These are phyloP conservation scores for Talaromyces marneffei DNA, from an alignment of 2,329 filamentous ascomycete species.

Conservation along the genomic window DNA sequence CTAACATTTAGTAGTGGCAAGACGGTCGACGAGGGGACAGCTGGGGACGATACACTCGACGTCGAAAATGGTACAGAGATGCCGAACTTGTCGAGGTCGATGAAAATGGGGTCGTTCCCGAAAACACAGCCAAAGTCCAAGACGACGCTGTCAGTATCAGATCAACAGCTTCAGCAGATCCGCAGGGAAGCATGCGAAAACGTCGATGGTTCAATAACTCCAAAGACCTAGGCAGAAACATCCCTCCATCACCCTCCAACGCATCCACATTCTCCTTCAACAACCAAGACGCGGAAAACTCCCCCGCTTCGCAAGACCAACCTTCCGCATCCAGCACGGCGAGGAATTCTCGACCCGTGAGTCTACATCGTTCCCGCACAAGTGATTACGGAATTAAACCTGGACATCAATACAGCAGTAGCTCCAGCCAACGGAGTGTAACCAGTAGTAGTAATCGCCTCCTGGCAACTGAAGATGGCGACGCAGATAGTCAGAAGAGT, in stretches of 20 bases:
- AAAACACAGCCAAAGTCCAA: slow-evolving; percentile 25
- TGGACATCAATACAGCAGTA: slow-evolving; percentile 20
- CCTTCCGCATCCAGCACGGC: slow-evolving; percentile 12
- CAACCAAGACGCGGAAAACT: slow-evolving; percentile 10
- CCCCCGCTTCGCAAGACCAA: neutral
- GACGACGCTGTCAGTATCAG: slow-evolving; percentile 21
- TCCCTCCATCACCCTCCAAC: slow-evolving; percentile 18
- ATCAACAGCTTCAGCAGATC: slow-evolving; percentile 19
- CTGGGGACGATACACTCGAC: slow-evolving; percentile 89
- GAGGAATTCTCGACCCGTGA: slow-evolving; percentile 27
- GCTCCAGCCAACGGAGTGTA: slow-evolving; percentile 16
- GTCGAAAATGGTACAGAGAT: slow-evolving; percentile 93
- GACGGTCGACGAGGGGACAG: slow-evolving; percentile 82
- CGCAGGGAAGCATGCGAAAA: slow-evolving; percentile 23
- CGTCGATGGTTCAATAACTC: slow-evolving; percentile 36
- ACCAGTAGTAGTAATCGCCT: slow-evolving; percentile 10
- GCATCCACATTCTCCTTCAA: slow-evolving; percentile 17
- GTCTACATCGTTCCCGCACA: slow-evolving; percentile 25
- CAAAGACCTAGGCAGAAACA: slow-evolving; percentile 27
- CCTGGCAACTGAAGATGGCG: slow-evolving; percentile 9
- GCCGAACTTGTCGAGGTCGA: slow-evolving; percentile 80
- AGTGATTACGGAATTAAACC: slow-evolving; percentile 21
- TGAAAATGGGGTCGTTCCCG: slow-evolving; percentile 39
- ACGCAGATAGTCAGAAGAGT: slow-evolving; percentile 28
- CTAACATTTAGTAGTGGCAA: slow-evolving; percentile 61